Percentiles rank a stretch among this genome's conserved stretches.
These are phyloP conservation scores for Phytophthora kernoviae DNA, from an alignment of 352 stramenopile species.

Conservation along the genomic window DNA sequence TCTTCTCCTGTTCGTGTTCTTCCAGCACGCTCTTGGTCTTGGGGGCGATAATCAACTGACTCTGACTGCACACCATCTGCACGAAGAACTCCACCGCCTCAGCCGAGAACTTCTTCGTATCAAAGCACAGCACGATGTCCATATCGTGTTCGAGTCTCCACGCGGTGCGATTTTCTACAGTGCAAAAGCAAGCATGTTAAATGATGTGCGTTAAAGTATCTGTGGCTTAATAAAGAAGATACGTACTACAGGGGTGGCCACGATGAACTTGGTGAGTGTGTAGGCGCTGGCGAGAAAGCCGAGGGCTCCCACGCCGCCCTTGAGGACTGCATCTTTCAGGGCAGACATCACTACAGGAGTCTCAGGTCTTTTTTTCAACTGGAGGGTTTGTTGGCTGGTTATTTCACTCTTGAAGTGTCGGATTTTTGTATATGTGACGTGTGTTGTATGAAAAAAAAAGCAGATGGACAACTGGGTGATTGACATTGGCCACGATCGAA, in stretches of 20 bases:
- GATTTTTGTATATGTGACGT: slow-evolving; percentile 1
- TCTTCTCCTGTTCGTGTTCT: slow-evolving; percentile 26
- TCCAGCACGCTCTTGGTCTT: slow-evolving; percentile 51
- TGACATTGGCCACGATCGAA: no score
- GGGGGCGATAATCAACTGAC: slow-evolving; percentile 50
- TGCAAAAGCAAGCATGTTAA: slow-evolving; percentile 17
- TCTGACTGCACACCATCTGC: slow-evolving; percentile 67
- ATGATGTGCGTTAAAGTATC: slow-evolving; percentile 3
- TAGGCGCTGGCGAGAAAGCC: slow-evolving; percentile 77
- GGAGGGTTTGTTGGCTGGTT: slow-evolving; percentile 9
- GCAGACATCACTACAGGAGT: slow-evolving; percentile 42
- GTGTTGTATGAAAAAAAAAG: not conserved
- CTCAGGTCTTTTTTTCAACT: slow-evolving; percentile 27
- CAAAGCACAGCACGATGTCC: slow-evolving; percentile 77
- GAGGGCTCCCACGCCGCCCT: slow-evolving; percentile 70
- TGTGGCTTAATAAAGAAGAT: slow-evolving; percentile 5
- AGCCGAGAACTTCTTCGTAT: slow-evolving; percentile 57
- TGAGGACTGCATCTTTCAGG: slow-evolving; percentile 63
- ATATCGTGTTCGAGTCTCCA: slow-evolving; percentile 60
- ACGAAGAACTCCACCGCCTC: slow-evolving; percentile 71
- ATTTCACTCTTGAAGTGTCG: not conserved
- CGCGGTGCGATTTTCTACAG: slow-evolving; percentile 62
- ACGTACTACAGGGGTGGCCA: slow-evolving; percentile 69
- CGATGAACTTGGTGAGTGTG: slow-evolving; percentile 84
- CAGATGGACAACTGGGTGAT: not conserved